A percentile compares a stretch with the other conserved stretches of the same genome.
These are phyloP conservation scores for Bacidia gigantensis DNA, from an alignment of 495 filamentous ascomycete species.

Conservation along the genomic window DNA sequence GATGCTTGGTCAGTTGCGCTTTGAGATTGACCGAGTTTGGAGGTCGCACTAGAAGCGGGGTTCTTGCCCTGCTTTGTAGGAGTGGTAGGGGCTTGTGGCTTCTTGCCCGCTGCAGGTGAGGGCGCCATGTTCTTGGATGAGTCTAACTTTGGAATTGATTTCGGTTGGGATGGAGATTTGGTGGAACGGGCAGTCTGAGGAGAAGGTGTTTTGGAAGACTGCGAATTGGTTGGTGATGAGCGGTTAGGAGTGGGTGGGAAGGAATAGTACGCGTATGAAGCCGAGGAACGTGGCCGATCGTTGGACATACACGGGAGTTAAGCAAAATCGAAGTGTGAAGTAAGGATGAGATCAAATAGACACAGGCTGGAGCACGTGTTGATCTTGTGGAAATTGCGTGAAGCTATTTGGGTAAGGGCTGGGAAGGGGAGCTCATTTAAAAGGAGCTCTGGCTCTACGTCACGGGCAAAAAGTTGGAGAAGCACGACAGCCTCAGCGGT, in stretches of 20 bases:
- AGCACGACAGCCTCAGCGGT: not conserved
- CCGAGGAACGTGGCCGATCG: conserved; percentile 23
- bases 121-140: conserved; percentile 29
- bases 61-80: conserved; percentile 38
- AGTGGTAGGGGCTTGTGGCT: conserved; percentile 27
- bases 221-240: conserved; percentile 25
- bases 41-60: conserved; percentile 29
- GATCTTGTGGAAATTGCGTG: not conserved
- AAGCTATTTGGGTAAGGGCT: conserved; percentile 7
- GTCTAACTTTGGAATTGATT: not conserved
- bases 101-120: conserved; percentile 35
- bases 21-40: conserved; percentile 28
- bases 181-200: conserved; percentile 17
- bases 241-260: conserved; percentile 35
- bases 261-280: conserved; percentile 37
- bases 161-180: not conserved
- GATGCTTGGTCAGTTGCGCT: conserved; percentile 12
- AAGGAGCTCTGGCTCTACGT: conserved; percentile 10
- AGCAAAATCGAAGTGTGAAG: conserved; percentile 1
- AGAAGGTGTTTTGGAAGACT: conserved; percentile 20
- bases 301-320: conserved; percentile 30
- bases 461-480: conserved; percentile 2
- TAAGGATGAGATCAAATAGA: not conserved
- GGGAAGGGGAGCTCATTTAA: conserved; percentile 2
- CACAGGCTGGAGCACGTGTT: not conserved